Base-by-base conservation (phyloP, 768 basidiomycete genomes). In the Calocybe cyanea region DNA sequence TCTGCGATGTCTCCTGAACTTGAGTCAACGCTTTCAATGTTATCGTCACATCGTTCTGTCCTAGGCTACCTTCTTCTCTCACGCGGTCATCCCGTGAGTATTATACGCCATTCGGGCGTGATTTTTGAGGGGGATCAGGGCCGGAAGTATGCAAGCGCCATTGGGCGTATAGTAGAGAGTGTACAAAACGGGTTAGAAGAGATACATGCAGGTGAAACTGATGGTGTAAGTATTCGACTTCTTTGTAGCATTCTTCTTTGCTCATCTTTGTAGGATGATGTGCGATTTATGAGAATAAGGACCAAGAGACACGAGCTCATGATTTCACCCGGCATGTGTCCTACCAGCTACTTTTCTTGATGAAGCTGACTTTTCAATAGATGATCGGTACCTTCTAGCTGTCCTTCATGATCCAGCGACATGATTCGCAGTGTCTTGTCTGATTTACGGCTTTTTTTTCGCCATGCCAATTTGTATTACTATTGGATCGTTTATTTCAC, bases 301-400 rank as follows among this genome's bases (percentile, higher is more conserved):
- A 95, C 93, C 48, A 89, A 81, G 60, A 77, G 87, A 41, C 93
- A 96, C 62, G 93, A 95, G 59, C 71, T 96, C 46, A 88, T 96
- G 85, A 92, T 96, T 49, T 90, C 93, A 2, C 93, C 93, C 46
- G 88, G 93, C 91, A 43, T 21, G 84, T 58, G 7, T 7, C 5
- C 7, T 5, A 18, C 17, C 14, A 6, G 14, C 7, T 13, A 4
- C 17, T 13, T 14, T 19, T 24, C 10, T n/a, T n/a, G 7, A 6
- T 14, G 5, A 14, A 35, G 7, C n/a, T 6, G 7, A 14, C 17
- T 6, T n/a, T 18, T 6, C 34, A 8, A 13, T 48, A 92, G 91
- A 91, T 57, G 84, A 86, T 44, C 75, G 79, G 55, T 92, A 85
- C 67, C 66, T 93, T 14, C 73, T 93, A 21, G 90, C 89, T 2